These are phyloP conservation scores for Cyclotella sp. DNA, from an alignment of 108 stramenopile species.

Conservation along the genomic window DNA sequence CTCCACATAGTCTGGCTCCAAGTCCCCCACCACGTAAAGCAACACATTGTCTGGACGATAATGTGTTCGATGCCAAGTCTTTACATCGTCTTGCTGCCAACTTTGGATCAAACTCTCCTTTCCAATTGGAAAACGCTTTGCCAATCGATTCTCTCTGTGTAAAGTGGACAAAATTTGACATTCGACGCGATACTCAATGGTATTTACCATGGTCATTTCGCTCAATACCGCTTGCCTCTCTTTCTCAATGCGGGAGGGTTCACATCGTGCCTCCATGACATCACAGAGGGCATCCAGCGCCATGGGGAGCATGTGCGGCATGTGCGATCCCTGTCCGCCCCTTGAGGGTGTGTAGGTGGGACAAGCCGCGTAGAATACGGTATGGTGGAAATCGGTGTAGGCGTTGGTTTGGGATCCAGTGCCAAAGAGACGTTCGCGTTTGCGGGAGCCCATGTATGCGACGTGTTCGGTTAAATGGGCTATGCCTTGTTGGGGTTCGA, in stretches of 20 bases:
- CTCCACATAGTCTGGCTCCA: conserved; percentile 86
- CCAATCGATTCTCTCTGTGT: conserved; percentile 95
- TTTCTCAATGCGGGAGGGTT: conserved; percentile 93
- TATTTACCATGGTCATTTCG: conserved; percentile 99
- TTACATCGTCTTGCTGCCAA: conserved; percentile 93
- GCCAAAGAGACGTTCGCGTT: conserved; percentile 95
- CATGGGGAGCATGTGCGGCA: conserved; percentile 94
- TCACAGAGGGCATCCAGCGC: conserved; percentile 95
- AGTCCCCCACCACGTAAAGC: conserved; percentile 95
- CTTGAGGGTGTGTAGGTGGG: conserved; percentile 73
- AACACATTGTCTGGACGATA: conserved; percentile 99
- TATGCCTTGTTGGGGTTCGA: conserved; percentile 95
- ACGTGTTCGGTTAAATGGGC: conserved; percentile 98
- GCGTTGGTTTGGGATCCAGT: conserved; percentile 97
- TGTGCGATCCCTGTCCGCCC: conserved; percentile 42
- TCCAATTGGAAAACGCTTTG: conserved; percentile 97
- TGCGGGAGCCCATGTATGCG: conserved; percentile 97
- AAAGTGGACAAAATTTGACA: conserved; percentile 95
- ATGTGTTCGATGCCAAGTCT: conserved; percentile 95
- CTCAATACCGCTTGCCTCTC: conserved; percentile 94
- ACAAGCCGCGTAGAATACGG: conserved; percentile 97
- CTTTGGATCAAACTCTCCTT: conserved; percentile 92
- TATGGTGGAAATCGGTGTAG: conserved; percentile 99
- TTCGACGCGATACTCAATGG: conserved; percentile 97
- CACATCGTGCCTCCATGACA: conserved; percentile 95